Evolutionary conservation across 176 grass and related monocot genomes (phyloP).

Genomic region (Zea luxurians): DNA sequence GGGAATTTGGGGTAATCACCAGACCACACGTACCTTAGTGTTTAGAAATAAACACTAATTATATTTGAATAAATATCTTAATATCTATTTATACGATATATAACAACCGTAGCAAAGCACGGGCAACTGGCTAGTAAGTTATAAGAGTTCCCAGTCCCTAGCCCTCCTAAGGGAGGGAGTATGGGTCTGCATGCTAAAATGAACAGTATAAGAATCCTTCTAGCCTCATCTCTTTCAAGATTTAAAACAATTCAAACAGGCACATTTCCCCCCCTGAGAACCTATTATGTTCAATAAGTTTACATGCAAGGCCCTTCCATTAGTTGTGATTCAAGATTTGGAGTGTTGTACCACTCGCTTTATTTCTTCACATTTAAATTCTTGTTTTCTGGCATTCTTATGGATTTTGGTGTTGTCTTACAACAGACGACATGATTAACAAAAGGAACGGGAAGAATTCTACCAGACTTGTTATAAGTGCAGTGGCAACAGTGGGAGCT

Average conservation of each 20-base stretch:
- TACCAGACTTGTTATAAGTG: constrained; percentile 95
- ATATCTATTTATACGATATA: no score
- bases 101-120: no score
- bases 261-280: background rate
- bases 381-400: constrained; percentile 19
- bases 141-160: background rate
- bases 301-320: constrained; percentile 16
- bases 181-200: background rate
- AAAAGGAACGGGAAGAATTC: constrained; percentile 74
- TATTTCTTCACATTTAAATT: background rate
- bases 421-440: constrained; percentile 45
- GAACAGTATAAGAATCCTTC: background rate
- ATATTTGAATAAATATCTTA: no score
- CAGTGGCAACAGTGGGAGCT: constrained; percentile 94
- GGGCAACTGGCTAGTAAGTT: background rate
- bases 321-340: background rate
- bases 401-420: constrained; percentile 31
- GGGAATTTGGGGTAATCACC: no score
- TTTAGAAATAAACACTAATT: no score
- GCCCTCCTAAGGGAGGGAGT: background rate
- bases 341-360: background rate
- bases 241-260: background rate
- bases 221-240: background rate
- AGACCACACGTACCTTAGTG: no score
- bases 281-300: background rate